A percentile compares a stretch with the other conserved stretches of the same genome.
Evolutionary conservation across 345 rosid species (phyloP).

Genomic region (Populus davidiana): DNA sequence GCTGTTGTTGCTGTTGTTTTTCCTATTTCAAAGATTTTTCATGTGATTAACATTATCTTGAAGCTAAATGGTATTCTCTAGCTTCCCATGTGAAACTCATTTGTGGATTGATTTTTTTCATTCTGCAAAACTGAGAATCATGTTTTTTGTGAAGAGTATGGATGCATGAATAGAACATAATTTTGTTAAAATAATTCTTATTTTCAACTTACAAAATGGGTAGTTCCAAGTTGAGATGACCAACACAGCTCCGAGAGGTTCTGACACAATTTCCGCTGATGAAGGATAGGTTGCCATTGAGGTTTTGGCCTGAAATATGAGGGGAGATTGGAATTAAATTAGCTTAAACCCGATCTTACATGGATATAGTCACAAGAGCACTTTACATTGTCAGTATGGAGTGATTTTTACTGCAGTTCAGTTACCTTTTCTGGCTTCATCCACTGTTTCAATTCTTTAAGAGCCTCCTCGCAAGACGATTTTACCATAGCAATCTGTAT

Average conservation of each 20-base stretch:
- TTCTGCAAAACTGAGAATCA: background rate
- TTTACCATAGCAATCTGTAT: slow-evolving; percentile 57
- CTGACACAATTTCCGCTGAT: slow-evolving; percentile 74
- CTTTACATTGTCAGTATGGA: background rate
- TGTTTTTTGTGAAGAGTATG: background rate
- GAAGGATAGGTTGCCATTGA: slow-evolving; percentile 67
- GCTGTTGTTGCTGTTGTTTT: no score
- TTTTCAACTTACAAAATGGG: slow-evolving; percentile 56
- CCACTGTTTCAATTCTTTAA: slow-evolving; percentile 65
- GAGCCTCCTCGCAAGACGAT: slow-evolving; percentile 55
- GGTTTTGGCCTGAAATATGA: slow-evolving; percentile 58
- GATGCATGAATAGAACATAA: background rate
- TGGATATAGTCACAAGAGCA: no score
- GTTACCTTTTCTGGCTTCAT: slow-evolving; percentile 77
- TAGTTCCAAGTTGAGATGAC: slow-evolving; percentile 85
- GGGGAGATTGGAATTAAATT: background rate
- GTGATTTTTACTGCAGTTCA: slow-evolving; percentile 1
- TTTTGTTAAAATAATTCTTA: background rate
- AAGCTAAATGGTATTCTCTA: background rate
- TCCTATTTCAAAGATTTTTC: background rate
- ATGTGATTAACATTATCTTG: background rate
- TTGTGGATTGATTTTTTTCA: background rate
- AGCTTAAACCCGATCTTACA: background rate
- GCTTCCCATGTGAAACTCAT: background rate
- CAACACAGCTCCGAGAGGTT: slow-evolving; percentile 76